A percentile compares a stretch with the other conserved stretches of the same genome.
Evolutionary conservation across 768 basidiomycete genomes (phyloP).

Genomic region (Suillus variegatus): DNA sequence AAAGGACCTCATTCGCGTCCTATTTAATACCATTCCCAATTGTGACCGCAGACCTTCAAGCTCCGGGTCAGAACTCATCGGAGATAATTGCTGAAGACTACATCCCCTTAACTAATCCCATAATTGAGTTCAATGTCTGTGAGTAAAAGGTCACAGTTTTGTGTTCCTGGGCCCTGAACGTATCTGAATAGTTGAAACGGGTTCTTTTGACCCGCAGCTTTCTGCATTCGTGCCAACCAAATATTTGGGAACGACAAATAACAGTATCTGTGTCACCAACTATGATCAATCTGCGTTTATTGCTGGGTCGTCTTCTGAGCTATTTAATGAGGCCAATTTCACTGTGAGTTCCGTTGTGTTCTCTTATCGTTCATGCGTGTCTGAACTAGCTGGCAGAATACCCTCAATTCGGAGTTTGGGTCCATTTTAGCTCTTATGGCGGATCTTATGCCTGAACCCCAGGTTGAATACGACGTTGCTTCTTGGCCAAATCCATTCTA

Average conservation of each 20-base stretch:
- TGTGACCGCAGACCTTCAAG: slow-evolving; percentile 29
- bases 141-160: slow-evolving; percentile 11
- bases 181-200: slow-evolving; percentile 35
- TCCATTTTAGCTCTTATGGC: slow-evolving; percentile 18
- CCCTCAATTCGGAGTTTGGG: slow-evolving; percentile 14
- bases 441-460: slow-evolving; percentile 25
- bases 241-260: slow-evolving; percentile 43
- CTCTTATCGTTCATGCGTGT: not conserved
- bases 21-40: slow-evolving; percentile 43
- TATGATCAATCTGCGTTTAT: slow-evolving; percentile 39
- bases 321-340: slow-evolving; percentile 34
- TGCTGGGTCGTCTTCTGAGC: slow-evolving; percentile 40
- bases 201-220: slow-evolving; percentile 43
- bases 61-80: slow-evolving; percentile 27
- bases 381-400: slow-evolving; percentile 11
- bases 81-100: slow-evolving; percentile 20
- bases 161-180: not conserved
- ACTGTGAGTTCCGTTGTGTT: slow-evolving; percentile 21
- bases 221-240: slow-evolving; percentile 48
- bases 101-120: slow-evolving; percentile 33
- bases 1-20: slow-evolving; percentile 34
- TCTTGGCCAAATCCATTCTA: slow-evolving; percentile 40
- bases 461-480: slow-evolving; percentile 31
- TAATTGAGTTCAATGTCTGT: slow-evolving; percentile 40
- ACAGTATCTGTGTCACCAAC: slow-evolving; percentile 32